Conservation (phyloP, 2,329 filamentous ascomycete genomes). For the Neophaeococcomyces mojaviensis region DNA sequence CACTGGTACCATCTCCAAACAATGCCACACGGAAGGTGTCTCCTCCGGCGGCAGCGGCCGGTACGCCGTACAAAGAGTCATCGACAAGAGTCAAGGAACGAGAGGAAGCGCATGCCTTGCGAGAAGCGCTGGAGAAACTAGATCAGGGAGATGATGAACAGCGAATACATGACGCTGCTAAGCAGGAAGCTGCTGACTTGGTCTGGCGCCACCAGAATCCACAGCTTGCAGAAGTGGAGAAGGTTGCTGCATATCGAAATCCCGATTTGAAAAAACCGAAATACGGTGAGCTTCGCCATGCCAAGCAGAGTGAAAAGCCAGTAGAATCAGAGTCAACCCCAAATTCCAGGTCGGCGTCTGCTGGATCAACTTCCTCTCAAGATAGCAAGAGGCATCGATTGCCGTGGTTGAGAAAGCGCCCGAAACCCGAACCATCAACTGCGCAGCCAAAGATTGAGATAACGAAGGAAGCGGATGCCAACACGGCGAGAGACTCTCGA, state of each 20-base stretch:
- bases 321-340: slow-evolving; percentile 5
- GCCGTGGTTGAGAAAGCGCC: slow-evolving; percentile 3
- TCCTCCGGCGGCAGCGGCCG: slow-evolving; percentile 31
- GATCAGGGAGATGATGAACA: slow-evolving; percentile 48
- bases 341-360: slow-evolving; percentile 21
- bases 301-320: background rate
- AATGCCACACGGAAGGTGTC: slow-evolving; percentile 30
- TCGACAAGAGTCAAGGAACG: slow-evolving; percentile 50
- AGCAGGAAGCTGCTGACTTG: slow-evolving; percentile 56
- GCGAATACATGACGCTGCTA: slow-evolving; percentile 49
- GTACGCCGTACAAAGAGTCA: slow-evolving; percentile 46
- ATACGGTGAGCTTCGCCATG: slow-evolving; percentile 10
- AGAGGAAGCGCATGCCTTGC: slow-evolving; percentile 49
- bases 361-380: slow-evolving; percentile 13
- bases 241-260: slow-evolving; percentile 40
- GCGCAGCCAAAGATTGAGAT: too few species aligned
- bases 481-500: slow-evolving; percentile 1
- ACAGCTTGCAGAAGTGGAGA: slow-evolving; percentile 41
- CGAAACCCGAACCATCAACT: background rate
- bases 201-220: slow-evolving; percentile 58
- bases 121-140: slow-evolving; percentile 52
- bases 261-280: slow-evolving; percentile 34
- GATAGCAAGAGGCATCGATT: slow-evolving; percentile 3
- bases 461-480: background rate
- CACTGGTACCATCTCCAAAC: slow-evolving; percentile 32